Conservation (phyloP, 257 asterid species). For the Penstemon eatonii region DNA sequence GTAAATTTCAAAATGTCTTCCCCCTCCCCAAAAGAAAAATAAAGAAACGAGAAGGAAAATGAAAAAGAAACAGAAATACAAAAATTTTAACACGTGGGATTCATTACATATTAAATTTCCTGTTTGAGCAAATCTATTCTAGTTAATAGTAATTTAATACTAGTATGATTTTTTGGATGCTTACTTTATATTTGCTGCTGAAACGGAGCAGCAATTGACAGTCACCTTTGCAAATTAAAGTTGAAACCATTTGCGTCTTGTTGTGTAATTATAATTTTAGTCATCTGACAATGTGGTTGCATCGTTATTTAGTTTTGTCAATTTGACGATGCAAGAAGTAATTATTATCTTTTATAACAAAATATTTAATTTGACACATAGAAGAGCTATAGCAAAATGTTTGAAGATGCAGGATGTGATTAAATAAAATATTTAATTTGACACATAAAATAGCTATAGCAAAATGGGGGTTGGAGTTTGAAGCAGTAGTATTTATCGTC, state of each 20-base stretch:
- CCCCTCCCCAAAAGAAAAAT: neutral
- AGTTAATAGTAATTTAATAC: no score
- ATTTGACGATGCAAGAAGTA: neutral
- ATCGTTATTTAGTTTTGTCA: neutral
- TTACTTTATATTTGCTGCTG: no score
- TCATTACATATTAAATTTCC: no score
- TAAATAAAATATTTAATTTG: neutral
- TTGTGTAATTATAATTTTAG: no score
- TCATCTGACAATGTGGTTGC: slow-evolving; percentile 14
- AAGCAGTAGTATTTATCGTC: slow-evolving; percentile 22
- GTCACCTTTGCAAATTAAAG: no score
- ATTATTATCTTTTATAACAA: neutral
- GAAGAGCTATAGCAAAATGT: neutral
- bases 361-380: neutral
- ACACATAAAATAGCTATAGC: slow-evolving; percentile 7
- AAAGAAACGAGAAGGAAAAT: neutral
- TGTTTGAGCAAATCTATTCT: no score
- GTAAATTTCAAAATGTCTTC: neutral
- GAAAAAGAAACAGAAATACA: no score
- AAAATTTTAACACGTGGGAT: no score
- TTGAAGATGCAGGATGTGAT: neutral
- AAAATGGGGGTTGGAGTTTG: slow-evolving; percentile 32
- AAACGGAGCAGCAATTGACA: no score
- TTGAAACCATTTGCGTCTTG: no score
- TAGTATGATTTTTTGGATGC: no score